A percentile compares a stretch with the other conserved stretches of the same genome.
Conservation (phyloP, 352 stramenopile species). For the Blastocystis hominis region DNA sequence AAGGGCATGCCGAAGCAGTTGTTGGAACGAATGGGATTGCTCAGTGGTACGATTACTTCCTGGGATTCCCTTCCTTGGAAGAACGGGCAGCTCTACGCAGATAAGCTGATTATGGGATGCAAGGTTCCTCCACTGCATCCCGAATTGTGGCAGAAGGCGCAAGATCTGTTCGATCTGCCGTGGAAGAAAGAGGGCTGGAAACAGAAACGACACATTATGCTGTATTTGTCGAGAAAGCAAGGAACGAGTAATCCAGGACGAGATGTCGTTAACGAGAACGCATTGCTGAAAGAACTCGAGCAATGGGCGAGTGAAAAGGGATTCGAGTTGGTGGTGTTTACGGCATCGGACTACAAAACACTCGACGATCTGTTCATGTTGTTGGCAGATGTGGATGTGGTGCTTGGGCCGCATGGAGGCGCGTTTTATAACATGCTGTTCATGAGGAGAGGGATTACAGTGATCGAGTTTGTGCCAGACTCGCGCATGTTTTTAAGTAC, state of each 20-base stretch:
- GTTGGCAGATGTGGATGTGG: conserved; percentile 44
- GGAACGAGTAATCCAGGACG: conserved; percentile 25
- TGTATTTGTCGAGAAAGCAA: neutral
- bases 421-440: conserved; percentile 54
- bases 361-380: conserved; percentile 11
- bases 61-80: neutral
- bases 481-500: neutral
- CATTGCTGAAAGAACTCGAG: neutral
- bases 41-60: neutral
- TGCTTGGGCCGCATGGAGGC: conserved; percentile 20
- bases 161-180: conserved; percentile 2
- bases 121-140: conserved; percentile 29
- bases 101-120: conserved; percentile 34
- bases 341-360: neutral
- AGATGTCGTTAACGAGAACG: neutral
- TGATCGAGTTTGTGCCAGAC: conserved; percentile 27
- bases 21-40: conserved; percentile 3
- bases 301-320: neutral
- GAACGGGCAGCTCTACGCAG: neutral
- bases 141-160: conserved; percentile 23
- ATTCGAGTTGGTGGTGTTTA: conserved; percentile 34
- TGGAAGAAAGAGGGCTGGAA: neutral
- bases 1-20: neutral
- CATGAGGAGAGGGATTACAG: conserved; percentile 13
- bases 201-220: neutral